Evolutionary conservation across 768 basidiomycete genomes (phyloP).

Genomic region (Asterophora parasitica): DNA sequence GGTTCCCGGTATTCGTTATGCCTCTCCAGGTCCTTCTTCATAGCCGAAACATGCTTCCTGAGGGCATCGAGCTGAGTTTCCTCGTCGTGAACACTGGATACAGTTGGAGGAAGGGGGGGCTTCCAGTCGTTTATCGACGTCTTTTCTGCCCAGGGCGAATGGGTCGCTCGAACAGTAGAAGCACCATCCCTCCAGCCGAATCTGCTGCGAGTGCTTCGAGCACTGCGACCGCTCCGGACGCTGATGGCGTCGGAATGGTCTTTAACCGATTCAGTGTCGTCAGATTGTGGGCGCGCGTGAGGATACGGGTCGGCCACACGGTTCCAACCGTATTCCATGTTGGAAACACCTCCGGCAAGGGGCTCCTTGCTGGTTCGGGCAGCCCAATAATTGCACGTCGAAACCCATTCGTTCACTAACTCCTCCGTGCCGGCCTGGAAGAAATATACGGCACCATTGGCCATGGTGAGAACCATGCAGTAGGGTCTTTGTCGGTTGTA

Average conservation of each 20-base stretch:
- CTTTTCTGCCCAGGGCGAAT: slow-evolving; percentile 75
- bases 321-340: slow-evolving; percentile 99
- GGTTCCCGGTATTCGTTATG: slow-evolving; percentile 84
- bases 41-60: slow-evolving; percentile 67
- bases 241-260: slow-evolving; percentile 64
- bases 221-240: slow-evolving; percentile 70
- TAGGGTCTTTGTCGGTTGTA: slow-evolving; percentile 88
- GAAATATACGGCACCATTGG: slow-evolving; percentile 90
- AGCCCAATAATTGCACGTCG: slow-evolving; percentile 99
- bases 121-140: slow-evolving; percentile 92
- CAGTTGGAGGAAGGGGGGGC: slow-evolving; percentile 77
- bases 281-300: slow-evolving; percentile 52
- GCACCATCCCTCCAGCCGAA: slow-evolving; percentile 67
- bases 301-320: slow-evolving; percentile 54
- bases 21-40: slow-evolving; percentile 74
- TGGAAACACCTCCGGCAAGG: slow-evolving; percentile 91
- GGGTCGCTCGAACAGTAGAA: slow-evolving; percentile 56
- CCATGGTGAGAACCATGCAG: slow-evolving; percentile 90
- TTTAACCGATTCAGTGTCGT: slow-evolving; percentile 42
- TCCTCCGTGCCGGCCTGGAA: slow-evolving; percentile 99
- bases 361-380: slow-evolving; percentile 95
- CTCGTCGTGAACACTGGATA: slow-evolving; percentile 85
- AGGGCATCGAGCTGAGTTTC: slow-evolving; percentile 90
- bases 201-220: slow-evolving; percentile 67
- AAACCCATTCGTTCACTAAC: slow-evolving; percentile 98